Base-by-base conservation (phyloP, 176 grass and related monocot genomes). In the Avena atlantica region DNA sequence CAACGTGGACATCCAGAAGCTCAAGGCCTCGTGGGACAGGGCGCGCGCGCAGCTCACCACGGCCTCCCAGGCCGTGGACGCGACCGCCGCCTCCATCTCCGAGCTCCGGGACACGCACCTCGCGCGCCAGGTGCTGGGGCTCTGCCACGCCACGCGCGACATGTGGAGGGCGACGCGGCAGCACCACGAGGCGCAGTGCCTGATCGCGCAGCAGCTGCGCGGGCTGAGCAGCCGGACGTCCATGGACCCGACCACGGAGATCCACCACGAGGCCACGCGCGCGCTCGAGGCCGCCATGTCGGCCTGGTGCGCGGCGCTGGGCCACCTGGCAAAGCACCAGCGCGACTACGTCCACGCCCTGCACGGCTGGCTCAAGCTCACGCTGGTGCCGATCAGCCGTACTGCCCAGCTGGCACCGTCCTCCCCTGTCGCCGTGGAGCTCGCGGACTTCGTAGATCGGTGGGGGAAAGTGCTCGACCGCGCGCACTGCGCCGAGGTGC, bases 61-160 rank as follows among this genome's bases (percentile, higher is more conserved):
- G 8, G 60, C 89, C 2, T 81, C 87, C 2, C 49, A 91, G 68
- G 82, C 91, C 65, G 88, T 92, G 62, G 83, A 56, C 63, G 77
- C 91, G 64, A 89, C 34, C 49, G 70, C 88, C 80, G n/a, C 88
- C 12, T 78, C 95, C 12, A 82, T 98, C 64, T 66, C 90, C 12
- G 65, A 81, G 86, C 84, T 95, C 67, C 93, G 95, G 20, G 93
- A 98, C 83, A 65, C 77, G 8, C 83, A 89, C 59, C 93, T 98
- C 3, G 89, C 91, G 4, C 88, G 91, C 36, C 89, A 98, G 84
- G 74, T 98, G 60, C 76, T 93, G 17, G 60, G 81, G 58, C 83
- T 98, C 57, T 95, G 83, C 80, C 88, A 88, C 86, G 88, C 70
- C 45, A 57, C 63, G 82, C 45, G 77, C 70, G 78, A 88, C 83